These are phyloP conservation scores for Aphanomyces euteiches DNA, from an alignment of 352 stramenopile genomes.

Conservation along the genomic window DNA sequence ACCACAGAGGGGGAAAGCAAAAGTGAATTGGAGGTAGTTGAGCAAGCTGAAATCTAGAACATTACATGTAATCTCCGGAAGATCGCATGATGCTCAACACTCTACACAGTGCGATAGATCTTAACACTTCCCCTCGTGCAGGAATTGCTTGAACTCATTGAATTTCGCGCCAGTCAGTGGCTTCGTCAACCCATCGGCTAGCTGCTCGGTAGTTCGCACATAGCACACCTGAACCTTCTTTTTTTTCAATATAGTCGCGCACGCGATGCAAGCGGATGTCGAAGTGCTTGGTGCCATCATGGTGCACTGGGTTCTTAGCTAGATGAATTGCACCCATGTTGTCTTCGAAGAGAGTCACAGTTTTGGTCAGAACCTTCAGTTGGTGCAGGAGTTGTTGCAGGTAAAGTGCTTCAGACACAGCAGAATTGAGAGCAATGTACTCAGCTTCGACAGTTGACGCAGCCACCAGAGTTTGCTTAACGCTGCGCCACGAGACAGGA, in stretches of 20 bases:
- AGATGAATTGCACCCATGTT: constrained; percentile 7
- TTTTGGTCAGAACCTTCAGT: not conserved
- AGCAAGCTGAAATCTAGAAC: no score
- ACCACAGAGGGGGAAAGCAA: not conserved
- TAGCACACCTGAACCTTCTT: no score
- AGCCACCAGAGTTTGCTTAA: constrained; percentile 7
- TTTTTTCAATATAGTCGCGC: not conserved
- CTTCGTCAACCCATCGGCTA: no score
- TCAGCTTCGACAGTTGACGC: not conserved
- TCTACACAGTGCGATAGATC: not conserved
- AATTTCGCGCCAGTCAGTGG: not conserved
- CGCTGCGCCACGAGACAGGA: not conserved
- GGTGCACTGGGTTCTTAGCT: constrained; percentile 9
- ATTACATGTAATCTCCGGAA: no score
- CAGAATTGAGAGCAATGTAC: constrained; percentile 10
- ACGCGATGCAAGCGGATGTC: constrained; percentile 4
- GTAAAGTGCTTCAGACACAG: constrained; percentile 1
- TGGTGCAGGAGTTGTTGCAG: not conserved
- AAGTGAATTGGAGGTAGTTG: not conserved
- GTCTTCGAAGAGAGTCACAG: not conserved
- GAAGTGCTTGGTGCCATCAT: constrained; percentile 5
- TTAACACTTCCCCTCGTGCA: constrained; percentile 1
- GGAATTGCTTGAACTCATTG: constrained; percentile 5
- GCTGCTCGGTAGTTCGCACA: no score
- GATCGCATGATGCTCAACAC: no score